These are phyloP conservation scores for Pseudocercospora pini-densiflorae DNA, from an alignment of 2,329 filamentous ascomycete genomes.

Conservation along the genomic window DNA sequence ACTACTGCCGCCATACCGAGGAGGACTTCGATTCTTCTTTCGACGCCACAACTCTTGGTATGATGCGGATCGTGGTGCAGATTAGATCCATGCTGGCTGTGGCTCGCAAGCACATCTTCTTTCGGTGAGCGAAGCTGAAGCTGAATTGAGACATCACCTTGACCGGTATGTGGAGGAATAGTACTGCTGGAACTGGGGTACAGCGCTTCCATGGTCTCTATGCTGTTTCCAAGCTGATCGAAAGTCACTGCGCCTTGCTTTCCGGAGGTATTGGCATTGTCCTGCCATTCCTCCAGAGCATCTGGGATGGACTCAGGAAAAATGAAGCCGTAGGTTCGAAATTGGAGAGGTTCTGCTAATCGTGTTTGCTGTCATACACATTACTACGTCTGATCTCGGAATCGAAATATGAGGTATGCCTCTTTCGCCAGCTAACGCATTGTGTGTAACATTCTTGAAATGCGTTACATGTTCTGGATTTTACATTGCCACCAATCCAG, in stretches of 20 bases:
- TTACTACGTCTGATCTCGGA: neutral
- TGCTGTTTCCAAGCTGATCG: neutral
- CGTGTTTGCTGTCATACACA: neutral
- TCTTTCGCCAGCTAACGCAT: neutral
- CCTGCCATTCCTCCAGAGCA: neutral
- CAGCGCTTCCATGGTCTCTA: too few species aligned
- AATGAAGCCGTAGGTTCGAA: neutral
- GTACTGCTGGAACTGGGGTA: too few species aligned
- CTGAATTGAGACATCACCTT: neutral
- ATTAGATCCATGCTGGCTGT: neutral
- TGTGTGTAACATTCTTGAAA: neutral
- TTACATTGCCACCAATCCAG: conserved; percentile 3
- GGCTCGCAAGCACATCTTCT: conserved; percentile 5
- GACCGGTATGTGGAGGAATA: neutral
- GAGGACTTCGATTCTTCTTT: neutral
- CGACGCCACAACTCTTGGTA: neutral
- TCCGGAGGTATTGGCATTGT: neutral
- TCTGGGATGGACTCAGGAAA: neutral
- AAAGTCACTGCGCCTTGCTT: neutral
- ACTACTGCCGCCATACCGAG: neutral
- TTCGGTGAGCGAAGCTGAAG: neutral
- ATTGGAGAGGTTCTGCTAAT: neutral
- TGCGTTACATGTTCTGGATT: neutral
- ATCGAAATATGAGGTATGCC: neutral
- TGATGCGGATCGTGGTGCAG: neutral